These are phyloP conservation scores for Orbilia ellipsospora DNA, from an alignment of 2,329 filamentous ascomycete genomes.

Conservation along the genomic window DNA sequence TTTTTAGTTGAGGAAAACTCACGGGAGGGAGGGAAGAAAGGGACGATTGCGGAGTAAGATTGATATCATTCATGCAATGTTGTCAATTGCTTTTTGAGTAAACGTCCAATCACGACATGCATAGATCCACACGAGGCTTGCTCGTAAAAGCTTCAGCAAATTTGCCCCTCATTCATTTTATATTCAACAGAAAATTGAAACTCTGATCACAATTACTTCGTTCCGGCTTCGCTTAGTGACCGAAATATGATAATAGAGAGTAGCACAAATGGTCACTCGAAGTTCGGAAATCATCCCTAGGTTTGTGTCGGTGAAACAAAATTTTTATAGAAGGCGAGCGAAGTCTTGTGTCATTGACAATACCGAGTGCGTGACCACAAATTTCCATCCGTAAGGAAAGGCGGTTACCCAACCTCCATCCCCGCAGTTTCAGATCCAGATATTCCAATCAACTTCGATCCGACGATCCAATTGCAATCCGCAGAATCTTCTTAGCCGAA, in stretches of 20 bases:
- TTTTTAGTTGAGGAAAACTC: no score
- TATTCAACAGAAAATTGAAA: no score
- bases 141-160: slow-evolving; percentile 12
- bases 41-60: background rate
- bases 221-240: background rate
- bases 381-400: no score
- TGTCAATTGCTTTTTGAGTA: slow-evolving; percentile 2
- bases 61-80: slow-evolving; percentile 11
- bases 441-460: slow-evolving; percentile 8
- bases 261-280: background rate
- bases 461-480: slow-evolving; percentile 33
- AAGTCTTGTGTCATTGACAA: slow-evolving; percentile 19
- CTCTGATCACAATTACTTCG: no score
- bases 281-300: background rate
- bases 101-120: slow-evolving; percentile 22
- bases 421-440: slow-evolving; percentile 41
- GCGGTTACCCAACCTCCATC: background rate
- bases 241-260: background rate
- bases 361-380: slow-evolving; percentile 4
- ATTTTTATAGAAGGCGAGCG: slow-evolving; percentile 5
- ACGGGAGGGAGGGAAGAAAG: background rate
- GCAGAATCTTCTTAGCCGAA: background rate
- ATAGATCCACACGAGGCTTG: slow-evolving; percentile 19
- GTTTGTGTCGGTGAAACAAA: slow-evolving; percentile 36
- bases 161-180: slow-evolving; percentile 8